Conservation (phyloP, 768 basidiomycete species). For the Termitomyces sp. region DNA sequence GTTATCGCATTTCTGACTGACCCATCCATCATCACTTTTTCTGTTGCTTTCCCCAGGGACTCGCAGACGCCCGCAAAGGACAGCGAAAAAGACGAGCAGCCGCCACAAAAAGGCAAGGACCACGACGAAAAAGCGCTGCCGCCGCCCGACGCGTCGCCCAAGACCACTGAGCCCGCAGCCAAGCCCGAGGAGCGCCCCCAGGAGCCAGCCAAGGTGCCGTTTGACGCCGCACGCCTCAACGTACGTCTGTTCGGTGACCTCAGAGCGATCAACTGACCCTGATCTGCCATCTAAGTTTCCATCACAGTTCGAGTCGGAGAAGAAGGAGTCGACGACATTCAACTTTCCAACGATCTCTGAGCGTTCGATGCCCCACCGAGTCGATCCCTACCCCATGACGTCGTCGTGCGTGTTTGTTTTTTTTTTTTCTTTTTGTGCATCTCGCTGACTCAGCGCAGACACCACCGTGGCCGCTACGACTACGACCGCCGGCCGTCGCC, state of each 20-base stretch:
- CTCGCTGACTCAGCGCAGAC: slow-evolving; percentile 20
- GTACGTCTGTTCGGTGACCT: slow-evolving; percentile 30
- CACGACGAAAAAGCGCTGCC: neutral
- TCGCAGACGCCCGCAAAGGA: slow-evolving; percentile 16
- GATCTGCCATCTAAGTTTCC: slow-evolving; percentile 32
- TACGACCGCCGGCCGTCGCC: slow-evolving; percentile 31
- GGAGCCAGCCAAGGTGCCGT: slow-evolving; percentile 9
- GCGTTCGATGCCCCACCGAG: slow-evolving; percentile 50
- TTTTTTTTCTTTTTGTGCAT: neutral
- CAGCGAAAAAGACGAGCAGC: slow-evolving; percentile 10
- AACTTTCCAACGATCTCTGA: slow-evolving; percentile 18
- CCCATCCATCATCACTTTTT: slow-evolving; percentile 25
- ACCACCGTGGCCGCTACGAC: slow-evolving; percentile 41
- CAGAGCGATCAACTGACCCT: slow-evolving; percentile 33
- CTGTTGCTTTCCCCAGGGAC: slow-evolving; percentile 21
- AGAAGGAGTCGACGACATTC: slow-evolving; percentile 11
- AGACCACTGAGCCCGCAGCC: neutral
- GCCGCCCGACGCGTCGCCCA: slow-evolving; percentile 12
- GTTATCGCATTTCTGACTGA: slow-evolving; percentile 14
- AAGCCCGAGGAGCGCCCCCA: slow-evolving; percentile 13
- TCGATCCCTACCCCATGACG: slow-evolving; percentile 33
- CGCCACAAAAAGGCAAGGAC: slow-evolving; percentile 13
- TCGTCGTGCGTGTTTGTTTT: slow-evolving; percentile 26
- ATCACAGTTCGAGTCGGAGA: slow-evolving; percentile 27
- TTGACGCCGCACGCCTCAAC: slow-evolving; percentile 25